Base-by-base conservation (phyloP, 169 alveolate species). In the Eimeria falciformis region DNA sequence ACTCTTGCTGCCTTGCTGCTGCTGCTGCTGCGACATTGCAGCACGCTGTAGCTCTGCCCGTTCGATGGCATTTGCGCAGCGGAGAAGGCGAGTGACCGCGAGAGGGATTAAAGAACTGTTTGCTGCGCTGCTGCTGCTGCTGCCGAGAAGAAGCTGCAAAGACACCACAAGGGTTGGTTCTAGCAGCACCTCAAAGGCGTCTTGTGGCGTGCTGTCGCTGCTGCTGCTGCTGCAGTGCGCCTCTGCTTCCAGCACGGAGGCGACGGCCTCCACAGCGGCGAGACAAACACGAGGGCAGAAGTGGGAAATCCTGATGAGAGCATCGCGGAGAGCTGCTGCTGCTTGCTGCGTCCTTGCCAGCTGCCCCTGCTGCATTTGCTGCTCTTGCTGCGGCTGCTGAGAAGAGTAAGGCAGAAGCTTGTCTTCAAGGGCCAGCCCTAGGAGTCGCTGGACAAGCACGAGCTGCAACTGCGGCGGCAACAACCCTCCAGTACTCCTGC, bases 291-390 rank as follows among this genome's bases (percentile, higher is more conserved):
- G 73, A 2, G 73, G 73, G n/a, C 73, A 62, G 29, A 62, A 62
- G 73, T 62, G 73, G 29, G 37, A 18, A 18, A 62, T 62, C 29
- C 73, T n/a, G 29, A 62, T 62, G 29, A 62, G 73, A 18, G 73
- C 46, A n/a, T 62, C 73, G n/a, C 73, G 73, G 73, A 62, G 73
- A n/a, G 25, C 73, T 12, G 73, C 73, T 62, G 73, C 73, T 2
- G 73, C 73, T n/a, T 62, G 73, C 73, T 62, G 73, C 7, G n/a
- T 7, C 25, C 73, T n/a, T 29, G n/a, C 73, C 73, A 45, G 45
- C 12, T 1, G 84, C 40, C 21, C 66, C 65, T 43, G 84, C 65
- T 47, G 29, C 4, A 14, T 18, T 45, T 47, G 21, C 65, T 68
- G 79, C 46, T 68, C 50, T 25, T 7, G 7, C 53, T 69, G 46